Evolutionary conservation across 768 basidiomycete species (phyloP).

Genomic region (Vararia minispora): DNA sequence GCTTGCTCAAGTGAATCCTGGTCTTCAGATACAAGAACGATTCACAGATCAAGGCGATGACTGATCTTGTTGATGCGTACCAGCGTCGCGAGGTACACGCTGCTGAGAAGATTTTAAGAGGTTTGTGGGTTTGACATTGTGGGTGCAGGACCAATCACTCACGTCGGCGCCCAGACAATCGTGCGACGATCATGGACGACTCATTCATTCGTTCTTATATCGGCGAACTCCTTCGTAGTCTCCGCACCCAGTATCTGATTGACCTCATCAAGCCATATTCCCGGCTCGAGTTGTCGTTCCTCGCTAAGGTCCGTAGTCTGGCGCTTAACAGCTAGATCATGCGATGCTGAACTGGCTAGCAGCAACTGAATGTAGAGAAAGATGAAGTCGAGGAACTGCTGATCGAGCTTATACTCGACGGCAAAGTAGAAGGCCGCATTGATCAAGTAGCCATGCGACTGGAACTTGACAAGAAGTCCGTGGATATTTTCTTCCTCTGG

Average conservation of each 20-base stretch:
- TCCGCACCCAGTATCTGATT: slow-evolving; percentile 94
- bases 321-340: background rate
- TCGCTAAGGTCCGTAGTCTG: slow-evolving; percentile 59
- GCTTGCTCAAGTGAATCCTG: background rate
- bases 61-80: slow-evolving; percentile 92
- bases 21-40: slow-evolving; percentile 78
- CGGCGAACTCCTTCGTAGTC: slow-evolving; percentile 86
- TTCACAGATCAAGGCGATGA: slow-evolving; percentile 97
- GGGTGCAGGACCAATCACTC: slow-evolving; percentile 1
- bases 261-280: slow-evolving; percentile 98
- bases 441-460: slow-evolving; percentile 93
- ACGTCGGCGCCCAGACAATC: slow-evolving; percentile 53
- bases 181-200: slow-evolving; percentile 93
- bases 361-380: slow-evolving; percentile 95
- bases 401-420: slow-evolving; percentile 88
- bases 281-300: slow-evolving; percentile 82
- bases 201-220: slow-evolving; percentile 92
- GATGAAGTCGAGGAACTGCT: slow-evolving; percentile 91
- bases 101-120: slow-evolving; percentile 92
- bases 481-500: slow-evolving; percentile 8
- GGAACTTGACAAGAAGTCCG: slow-evolving; percentile 80
- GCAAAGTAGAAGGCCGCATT: slow-evolving; percentile 93
- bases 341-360: background rate
- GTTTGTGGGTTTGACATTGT: slow-evolving; percentile 27
- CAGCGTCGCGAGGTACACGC: slow-evolving; percentile 92